Evolutionary conservation across 176 grass and related monocot species (phyloP), one percentile per base, ranked within the genome.

Genomic region (Areca catechu): DNA sequence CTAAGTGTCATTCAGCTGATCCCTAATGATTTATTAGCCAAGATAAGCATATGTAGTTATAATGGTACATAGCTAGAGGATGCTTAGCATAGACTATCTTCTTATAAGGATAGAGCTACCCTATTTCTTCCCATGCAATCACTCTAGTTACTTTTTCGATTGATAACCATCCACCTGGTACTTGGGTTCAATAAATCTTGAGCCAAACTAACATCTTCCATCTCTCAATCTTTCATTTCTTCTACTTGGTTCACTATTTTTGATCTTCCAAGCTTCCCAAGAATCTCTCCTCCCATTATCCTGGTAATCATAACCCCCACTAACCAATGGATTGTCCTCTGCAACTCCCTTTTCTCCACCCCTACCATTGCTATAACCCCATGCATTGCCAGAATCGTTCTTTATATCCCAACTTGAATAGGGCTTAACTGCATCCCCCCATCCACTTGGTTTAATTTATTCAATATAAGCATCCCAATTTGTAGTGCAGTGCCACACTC

Each of bases 111-210:
- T 50, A 53, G 19, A n/a, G 63, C 58, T 63, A 57, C 60, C 17
- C 25, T 49, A 63, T 84, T 78, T 70, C 66, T 84, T 47, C 30
- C 60, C 20, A 70, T 58, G 55, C 75, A 79, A 25, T 66, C 55
- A 24, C 65, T 79, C 81, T 60, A 84, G 24, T 61, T 17, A 60
- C 61, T n/a, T 79, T 30, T 66, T 75, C 3, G 55, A 0, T 54
- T 18, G 37, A 49, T 66, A 65, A 50, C 74, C 76, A 24, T 75
- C 66, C 0, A 25, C 34, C 7, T 75, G 53, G 60, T 79, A 75
- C 65, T 75, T 84, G 25, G 81, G 58, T 70, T 84, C 79, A 64
- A 79, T 84, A 34, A 76, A 59, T 61, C 77, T 84, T 48, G 75
- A 58, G 15, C 54, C 49, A 51, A 79, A 69, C 7, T 60, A 76